These are phyloP conservation scores for Acacia confusa DNA, from an alignment of 306 rosid species.

Conservation along the genomic window DNA sequence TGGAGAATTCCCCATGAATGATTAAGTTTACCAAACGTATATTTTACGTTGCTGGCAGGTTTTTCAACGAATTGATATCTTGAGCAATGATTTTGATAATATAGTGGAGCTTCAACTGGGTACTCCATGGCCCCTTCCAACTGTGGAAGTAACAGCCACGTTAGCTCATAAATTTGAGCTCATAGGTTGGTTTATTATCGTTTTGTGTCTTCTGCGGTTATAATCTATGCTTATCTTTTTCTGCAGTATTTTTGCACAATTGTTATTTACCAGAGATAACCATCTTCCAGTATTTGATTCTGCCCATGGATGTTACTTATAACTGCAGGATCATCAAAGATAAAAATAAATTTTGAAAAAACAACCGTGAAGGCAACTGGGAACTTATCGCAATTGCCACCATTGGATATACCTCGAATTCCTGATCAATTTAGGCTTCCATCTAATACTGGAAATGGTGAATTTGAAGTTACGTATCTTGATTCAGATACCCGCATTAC, in stretches of 20 bases:
- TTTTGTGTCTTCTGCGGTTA: neutral
- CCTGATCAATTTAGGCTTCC: slow-evolving; percentile 81
- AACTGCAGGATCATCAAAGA: slow-evolving; percentile 61
- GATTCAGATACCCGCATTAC: slow-evolving; percentile 73
- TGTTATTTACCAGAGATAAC: slow-evolving; percentile 12
- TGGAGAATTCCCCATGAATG: neutral
- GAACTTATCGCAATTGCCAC: slow-evolving; percentile 81
- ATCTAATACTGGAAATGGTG: slow-evolving; percentile 72
- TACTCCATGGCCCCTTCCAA: slow-evolving; percentile 89
- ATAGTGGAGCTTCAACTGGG: slow-evolving; percentile 86
- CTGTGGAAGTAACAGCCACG: slow-evolving; percentile 73
- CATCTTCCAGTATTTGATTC: neutral
- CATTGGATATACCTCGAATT: slow-evolving; percentile 73
- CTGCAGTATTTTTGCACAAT: slow-evolving; percentile 7
- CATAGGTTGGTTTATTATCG: slow-evolving; percentile 53
- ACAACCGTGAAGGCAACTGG: slow-evolving; percentile 84
- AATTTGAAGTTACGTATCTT: slow-evolving; percentile 83
- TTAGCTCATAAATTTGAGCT: slow-evolving; percentile 96
- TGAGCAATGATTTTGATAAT: slow-evolving; percentile 88
- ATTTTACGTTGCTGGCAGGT: slow-evolving; percentile 52
- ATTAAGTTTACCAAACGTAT: neutral
- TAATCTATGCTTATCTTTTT: neutral
- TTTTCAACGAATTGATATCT: slow-evolving; percentile 81
- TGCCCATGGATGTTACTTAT: slow-evolving; percentile 3
- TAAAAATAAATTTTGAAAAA: slow-evolving; percentile 75